Base-by-base conservation (phyloP, 805 yeast genomes). In the Candida railenensis region DNA sequence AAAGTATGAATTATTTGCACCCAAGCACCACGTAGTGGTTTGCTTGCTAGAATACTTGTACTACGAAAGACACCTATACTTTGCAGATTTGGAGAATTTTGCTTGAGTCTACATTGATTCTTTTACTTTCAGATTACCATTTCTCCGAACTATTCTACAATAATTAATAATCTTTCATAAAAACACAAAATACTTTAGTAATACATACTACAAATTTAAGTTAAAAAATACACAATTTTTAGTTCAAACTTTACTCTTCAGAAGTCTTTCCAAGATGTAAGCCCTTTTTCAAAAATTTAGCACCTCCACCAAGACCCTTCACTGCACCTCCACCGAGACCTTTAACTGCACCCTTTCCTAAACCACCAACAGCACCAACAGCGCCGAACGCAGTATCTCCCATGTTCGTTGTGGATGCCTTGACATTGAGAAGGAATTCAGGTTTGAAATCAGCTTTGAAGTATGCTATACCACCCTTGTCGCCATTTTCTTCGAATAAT, bases 401-500 rank as follows among this genome's bases (percentile, higher is more conserved):
- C 40, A 66, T 54, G 50, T 69, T 57, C 12, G 73, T 34, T 58
- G 65, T 44, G 42, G 22, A 48, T 41, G 19, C 51, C 48, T 22
- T 57, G 49, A 78, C 76, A 43, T 70, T 73, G 34, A 82, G 67
- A 14, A 89, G 75, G 57, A 85, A 88, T 38, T 79, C 81, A 2
- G 97, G 95, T 52, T 77, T 74, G 71, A 89, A 90, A 2, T 76
- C 62, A 46, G 85, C 70, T 43, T 74, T 74, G 43, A 89, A 63
- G 48, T 77, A 78, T 3, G 86, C 70, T 3, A 73, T 68, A 56
- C 98, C 98, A 12, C 84, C 85, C 28, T 77, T 78, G 15, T 70
- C 66, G 3, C 73, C 78, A 44, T 74, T 70, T 43, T 76, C 77
- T 42, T 76, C 73, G 56, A 65, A 67, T 36, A 86, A 69, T 2